Evolutionary conservation across 2,329 filamentous ascomycete genomes (phyloP).

Genomic region (Stemphylium lycopersici): DNA sequence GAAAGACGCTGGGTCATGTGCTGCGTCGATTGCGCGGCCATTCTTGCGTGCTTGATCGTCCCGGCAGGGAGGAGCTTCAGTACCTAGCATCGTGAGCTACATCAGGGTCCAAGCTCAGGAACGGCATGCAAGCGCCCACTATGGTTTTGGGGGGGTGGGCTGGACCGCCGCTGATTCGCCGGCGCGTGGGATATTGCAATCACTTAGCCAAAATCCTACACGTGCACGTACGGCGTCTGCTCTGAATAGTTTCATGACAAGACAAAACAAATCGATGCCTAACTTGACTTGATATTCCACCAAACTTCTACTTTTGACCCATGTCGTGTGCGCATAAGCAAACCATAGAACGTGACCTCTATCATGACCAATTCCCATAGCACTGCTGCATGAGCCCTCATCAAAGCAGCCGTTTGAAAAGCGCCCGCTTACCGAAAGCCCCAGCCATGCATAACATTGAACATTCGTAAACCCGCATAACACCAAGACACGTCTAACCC

Average conservation of each 20-base stretch:
- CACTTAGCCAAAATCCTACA: not conserved
- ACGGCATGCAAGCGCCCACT: slow-evolving; percentile 25
- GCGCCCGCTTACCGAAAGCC: slow-evolving; percentile 24
- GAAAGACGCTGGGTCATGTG: not conserved
- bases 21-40: not conserved
- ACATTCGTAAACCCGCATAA: slow-evolving; percentile 28
- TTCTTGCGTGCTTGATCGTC: not conserved
- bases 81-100: too few relatives aligned
- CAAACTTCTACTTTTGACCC: not conserved
- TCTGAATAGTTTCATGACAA: too few relatives aligned
- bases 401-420: slow-evolving; percentile 19
- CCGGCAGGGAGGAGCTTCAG: not conserved
- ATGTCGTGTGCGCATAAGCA: not conserved
- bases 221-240: too few relatives aligned
- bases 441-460: slow-evolving; percentile 30
- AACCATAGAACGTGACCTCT: not conserved
- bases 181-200: slow-evolving; percentile 7
- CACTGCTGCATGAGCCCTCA: not conserved
- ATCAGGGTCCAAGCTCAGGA: not conserved
- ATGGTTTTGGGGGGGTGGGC: not conserved
- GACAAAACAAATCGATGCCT: not conserved
- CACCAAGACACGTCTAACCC: slow-evolving; percentile 61
- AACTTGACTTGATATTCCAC: not conserved
- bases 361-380: slow-evolving; percentile 11
- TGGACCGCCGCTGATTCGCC: slow-evolving; percentile 14